Conservation (phyloP, 371 early-diverging fungal genomes). For the Mortierella sp. region DNA sequence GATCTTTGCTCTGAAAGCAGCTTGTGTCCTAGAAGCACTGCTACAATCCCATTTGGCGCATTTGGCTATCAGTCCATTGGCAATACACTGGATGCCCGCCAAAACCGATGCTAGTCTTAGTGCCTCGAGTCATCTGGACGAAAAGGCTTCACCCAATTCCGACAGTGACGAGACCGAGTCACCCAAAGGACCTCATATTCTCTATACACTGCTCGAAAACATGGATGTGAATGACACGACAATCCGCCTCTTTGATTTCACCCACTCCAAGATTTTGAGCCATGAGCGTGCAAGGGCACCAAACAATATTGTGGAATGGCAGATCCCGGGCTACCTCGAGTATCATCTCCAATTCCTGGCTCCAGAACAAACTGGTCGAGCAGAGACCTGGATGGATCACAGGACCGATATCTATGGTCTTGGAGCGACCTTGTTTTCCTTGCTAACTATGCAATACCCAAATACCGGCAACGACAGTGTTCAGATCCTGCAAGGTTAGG, state of each 20-base stretch:
- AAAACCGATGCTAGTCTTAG: not conserved
- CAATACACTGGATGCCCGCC: slow-evolving; percentile 40
- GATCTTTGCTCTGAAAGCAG: slow-evolving; percentile 46
- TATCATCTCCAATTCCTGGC: slow-evolving; percentile 58
- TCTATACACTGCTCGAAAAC: slow-evolving; percentile 15
- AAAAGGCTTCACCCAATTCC: too few relatives aligned
- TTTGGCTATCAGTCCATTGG: slow-evolving; percentile 38
- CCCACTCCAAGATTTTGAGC: slow-evolving; percentile 50
- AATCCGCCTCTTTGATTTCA: slow-evolving; percentile 46
- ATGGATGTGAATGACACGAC: slow-evolving; percentile 45
- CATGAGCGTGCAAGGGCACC: slow-evolving; percentile 52
- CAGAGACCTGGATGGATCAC: slow-evolving; percentile 68
- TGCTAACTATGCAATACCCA: slow-evolving; percentile 61
- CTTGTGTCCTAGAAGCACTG: slow-evolving; percentile 37
- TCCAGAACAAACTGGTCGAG: slow-evolving; percentile 70
- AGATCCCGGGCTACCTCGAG: slow-evolving; percentile 47
- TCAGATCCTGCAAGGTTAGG: slow-evolving; percentile 62
- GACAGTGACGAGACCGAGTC: not conserved
- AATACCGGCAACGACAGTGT: slow-evolving; percentile 64
- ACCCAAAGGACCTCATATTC: slow-evolving; percentile 1
- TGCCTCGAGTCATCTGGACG: not conserved
- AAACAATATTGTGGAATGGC: slow-evolving; percentile 52
- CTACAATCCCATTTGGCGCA: slow-evolving; percentile 31
- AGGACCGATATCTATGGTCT: slow-evolving; percentile 70
- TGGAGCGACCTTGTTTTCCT: slow-evolving; percentile 63